phyloP scores from a whole-genome alignment of 352 stramenopile genomes.

The Phytophthora fragariae region DNA sequence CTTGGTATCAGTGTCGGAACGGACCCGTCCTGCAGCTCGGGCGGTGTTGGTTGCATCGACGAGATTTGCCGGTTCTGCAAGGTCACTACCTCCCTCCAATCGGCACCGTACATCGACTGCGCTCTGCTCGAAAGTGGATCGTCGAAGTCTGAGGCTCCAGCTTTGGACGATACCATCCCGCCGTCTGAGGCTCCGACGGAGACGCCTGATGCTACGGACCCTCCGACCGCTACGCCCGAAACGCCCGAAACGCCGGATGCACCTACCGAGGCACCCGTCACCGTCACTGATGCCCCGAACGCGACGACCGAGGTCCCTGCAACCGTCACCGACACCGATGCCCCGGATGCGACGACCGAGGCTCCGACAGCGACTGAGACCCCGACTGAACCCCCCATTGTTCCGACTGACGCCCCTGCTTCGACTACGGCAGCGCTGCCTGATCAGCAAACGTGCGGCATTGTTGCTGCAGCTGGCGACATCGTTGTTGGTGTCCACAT shows the following conservation, averaged over 20 bases:
- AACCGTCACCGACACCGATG: not conserved
- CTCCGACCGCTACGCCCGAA: not conserved
- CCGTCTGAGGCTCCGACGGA: not conserved
- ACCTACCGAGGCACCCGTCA: not conserved
- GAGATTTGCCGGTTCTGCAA: constrained; percentile 59
- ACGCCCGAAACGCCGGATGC: not conserved
- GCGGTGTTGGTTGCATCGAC: constrained; percentile 48
- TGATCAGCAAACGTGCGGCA: constrained; percentile 14
- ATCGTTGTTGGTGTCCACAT: constrained; percentile 40
- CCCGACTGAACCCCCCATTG: not conserved
- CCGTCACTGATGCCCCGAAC: not conserved
- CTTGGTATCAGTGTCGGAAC: constrained; percentile 45
- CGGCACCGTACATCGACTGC: constrained; percentile 30
- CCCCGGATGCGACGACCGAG: not conserved
- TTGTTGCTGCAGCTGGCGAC: constrained; percentile 29
- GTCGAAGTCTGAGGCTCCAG: not conserved
- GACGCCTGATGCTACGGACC: constrained; percentile 5
- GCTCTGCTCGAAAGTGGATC: constrained; percentile 8
- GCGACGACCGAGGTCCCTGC: not conserved
- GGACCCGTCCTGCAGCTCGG: constrained; percentile 37
- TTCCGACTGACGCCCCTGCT: constrained; percentile 3
- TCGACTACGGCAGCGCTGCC: not conserved
- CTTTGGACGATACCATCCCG: constrained; percentile 4
- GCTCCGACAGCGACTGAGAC: not conserved
- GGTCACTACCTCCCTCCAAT: constrained; percentile 25